These are phyloP conservation scores for Suillus brevipes DNA, from an alignment of 768 basidiomycete genomes.

Conservation along the genomic window DNA sequence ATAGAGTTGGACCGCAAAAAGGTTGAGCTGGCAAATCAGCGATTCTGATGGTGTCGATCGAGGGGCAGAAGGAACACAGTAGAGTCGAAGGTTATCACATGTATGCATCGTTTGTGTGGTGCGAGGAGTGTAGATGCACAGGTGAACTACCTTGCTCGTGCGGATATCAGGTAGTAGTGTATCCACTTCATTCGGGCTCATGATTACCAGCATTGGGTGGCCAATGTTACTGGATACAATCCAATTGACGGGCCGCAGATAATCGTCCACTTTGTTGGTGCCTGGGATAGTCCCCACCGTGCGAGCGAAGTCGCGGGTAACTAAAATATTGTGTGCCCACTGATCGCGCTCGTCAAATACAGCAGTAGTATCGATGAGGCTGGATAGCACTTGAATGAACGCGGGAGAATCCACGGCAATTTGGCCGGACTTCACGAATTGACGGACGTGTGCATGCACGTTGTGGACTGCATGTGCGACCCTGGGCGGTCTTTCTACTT, in stretches of 20 bases:
- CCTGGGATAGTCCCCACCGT: slow-evolving; percentile 7
- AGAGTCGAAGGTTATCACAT: slow-evolving; percentile 35
- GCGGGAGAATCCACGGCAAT: slow-evolving; percentile 17
- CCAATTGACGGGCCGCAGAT: slow-evolving; percentile 33
- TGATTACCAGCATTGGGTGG: slow-evolving; percentile 29
- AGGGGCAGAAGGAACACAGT: slow-evolving; percentile 11
- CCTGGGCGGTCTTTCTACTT: slow-evolving; percentile 38
- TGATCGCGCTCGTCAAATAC: slow-evolving; percentile 19
- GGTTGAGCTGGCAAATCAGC: slow-evolving; percentile 26
- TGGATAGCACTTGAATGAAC: slow-evolving; percentile 22
- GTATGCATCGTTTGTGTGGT: slow-evolving; percentile 34
- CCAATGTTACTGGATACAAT: slow-evolving; percentile 19
- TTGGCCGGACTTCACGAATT: slow-evolving; percentile 32
- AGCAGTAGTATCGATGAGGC: slow-evolving; percentile 14
- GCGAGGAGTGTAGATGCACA: slow-evolving; percentile 46
- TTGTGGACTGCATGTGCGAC: slow-evolving; percentile 25
- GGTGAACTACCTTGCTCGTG: slow-evolving; percentile 29
- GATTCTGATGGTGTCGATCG: background rate
- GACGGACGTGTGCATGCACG: slow-evolving; percentile 20
- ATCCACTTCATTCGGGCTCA: slow-evolving; percentile 46
- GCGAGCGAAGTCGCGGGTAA: slow-evolving; percentile 20
- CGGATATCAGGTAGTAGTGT: slow-evolving; percentile 38
- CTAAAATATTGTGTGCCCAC: slow-evolving; percentile 22
- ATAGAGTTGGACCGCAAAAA: slow-evolving; percentile 36
- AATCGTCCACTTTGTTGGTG: slow-evolving; percentile 9